These are phyloP conservation scores for Fonsecaea erecta DNA, from an alignment of 2,329 filamentous ascomycete genomes.

Conservation along the genomic window DNA sequence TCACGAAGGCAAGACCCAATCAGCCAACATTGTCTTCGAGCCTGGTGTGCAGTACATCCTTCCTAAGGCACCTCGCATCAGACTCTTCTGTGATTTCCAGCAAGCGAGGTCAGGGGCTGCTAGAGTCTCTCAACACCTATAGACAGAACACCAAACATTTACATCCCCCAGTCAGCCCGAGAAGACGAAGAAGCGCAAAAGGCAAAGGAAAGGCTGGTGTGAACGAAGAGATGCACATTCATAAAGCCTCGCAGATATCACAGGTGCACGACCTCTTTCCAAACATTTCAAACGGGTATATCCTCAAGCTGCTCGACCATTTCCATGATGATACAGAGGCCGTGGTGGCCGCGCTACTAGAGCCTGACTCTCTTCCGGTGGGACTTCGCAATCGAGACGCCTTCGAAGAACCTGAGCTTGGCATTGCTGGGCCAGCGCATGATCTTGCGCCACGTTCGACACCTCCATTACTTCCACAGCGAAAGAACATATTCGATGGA, in stretches of 20 bases:
- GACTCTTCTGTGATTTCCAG: slow-evolving; percentile 43
- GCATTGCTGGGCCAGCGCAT: slow-evolving; percentile 39
- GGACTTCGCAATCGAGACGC: slow-evolving; percentile 59
- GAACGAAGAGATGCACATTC: slow-evolving; percentile 67
- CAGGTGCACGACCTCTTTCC: slow-evolving; percentile 95
- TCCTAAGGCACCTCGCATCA: slow-evolving; percentile 58
- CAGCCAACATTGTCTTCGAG: slow-evolving; percentile 73
- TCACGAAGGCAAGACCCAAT: slow-evolving; percentile 49
- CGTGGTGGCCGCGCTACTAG: slow-evolving; percentile 79
- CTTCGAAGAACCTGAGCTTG: slow-evolving; percentile 31
- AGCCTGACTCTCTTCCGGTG: slow-evolving; percentile 69
- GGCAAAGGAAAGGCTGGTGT: slow-evolving; percentile 47
- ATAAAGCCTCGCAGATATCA: slow-evolving; percentile 81
- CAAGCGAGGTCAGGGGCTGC: slow-evolving; percentile 49
- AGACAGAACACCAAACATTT: slow-evolving; percentile 46
- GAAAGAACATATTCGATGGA: slow-evolving; percentile 77
- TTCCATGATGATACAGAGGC: slow-evolving; percentile 78
- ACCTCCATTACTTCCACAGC: slow-evolving; percentile 53
- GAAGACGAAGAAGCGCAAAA: slow-evolving; percentile 48
- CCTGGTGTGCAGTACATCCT: slow-evolving; percentile 77
- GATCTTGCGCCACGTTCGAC: slow-evolving; percentile 57
- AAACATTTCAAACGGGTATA: slow-evolving; percentile 79
- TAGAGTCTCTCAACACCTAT: slow-evolving; percentile 47
- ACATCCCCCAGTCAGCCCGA: slow-evolving; percentile 46
- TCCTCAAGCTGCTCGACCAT: slow-evolving; percentile 77